These are phyloP conservation scores for Agaricus blazei DNA, from an alignment of 768 basidiomycete genomes.

Conservation along the genomic window DNA sequence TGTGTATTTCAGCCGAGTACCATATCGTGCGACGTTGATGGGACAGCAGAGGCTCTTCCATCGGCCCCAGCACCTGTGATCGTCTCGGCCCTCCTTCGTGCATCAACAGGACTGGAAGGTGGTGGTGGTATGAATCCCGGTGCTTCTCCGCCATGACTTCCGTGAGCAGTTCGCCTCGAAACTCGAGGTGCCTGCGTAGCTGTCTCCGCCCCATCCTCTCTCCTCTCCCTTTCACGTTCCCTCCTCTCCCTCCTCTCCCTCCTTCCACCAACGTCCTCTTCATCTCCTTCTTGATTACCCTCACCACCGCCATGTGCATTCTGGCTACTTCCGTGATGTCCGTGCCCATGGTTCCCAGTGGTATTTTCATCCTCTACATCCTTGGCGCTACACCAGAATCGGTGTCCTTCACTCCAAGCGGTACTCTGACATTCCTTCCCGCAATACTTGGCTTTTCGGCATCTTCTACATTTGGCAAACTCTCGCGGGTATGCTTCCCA, in stretches of 20 bases:
- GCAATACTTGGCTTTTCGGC: slow-evolving; percentile 97
- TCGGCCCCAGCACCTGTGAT: slow-evolving; percentile 10
- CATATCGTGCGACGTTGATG: background rate
- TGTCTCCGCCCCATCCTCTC: slow-evolving; percentile 7
- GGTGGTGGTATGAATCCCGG: background rate
- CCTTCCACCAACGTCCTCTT: slow-evolving; percentile 7
- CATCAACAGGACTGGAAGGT: slow-evolving; percentile 6
- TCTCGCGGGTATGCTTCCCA: slow-evolving; percentile 93
- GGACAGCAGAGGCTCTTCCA: background rate
- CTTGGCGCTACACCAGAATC: slow-evolving; percentile 86
- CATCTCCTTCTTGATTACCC: slow-evolving; percentile 3
- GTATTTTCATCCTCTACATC: slow-evolving; percentile 41
- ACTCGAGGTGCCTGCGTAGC: background rate
- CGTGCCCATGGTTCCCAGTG: slow-evolving; percentile 12
- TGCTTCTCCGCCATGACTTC: background rate
- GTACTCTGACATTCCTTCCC: slow-evolving; percentile 96
- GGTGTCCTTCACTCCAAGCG: slow-evolving; percentile 94
- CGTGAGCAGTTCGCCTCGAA: background rate
- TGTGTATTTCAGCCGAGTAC: background rate
- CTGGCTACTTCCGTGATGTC: background rate
- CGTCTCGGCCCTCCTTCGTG: slow-evolving; percentile 17
- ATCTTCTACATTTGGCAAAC: slow-evolving; percentile 95
- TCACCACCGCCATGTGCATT: background rate
- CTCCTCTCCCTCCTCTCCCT: slow-evolving; percentile 4
- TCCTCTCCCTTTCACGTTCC: slow-evolving; percentile 3